Evolutionary conservation across 164 flowering plant species (phyloP), one percentile per base, ranked within the genome.

Genomic region (Liriodendron chinense): DNA sequence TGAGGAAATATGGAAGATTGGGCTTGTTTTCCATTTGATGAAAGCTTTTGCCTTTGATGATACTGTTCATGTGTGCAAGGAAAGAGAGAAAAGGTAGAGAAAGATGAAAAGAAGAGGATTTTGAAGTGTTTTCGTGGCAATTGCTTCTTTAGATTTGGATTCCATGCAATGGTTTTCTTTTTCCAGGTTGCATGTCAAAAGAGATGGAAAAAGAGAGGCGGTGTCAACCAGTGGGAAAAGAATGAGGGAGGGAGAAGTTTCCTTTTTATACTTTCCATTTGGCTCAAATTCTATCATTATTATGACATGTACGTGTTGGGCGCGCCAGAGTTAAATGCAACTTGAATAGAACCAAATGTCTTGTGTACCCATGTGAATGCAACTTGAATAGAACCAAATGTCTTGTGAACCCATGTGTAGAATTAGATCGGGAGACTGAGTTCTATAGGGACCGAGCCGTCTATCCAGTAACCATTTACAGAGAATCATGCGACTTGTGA

Each of bases 1-100:
- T 53, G 76, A 82, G 79, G 57, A 69, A 47, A n/a, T n/a, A 2
- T 62, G 10, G 13, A 22, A 13, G 20, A 65, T 23, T 7, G 83
- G 65, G 63, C 81, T 77, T 63, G 67, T 69, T 72, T 84, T 84
- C 89, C 87, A 86, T 34, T 47, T 72, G 48, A 86, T 26, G 47
- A 86, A 77, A 62, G 87, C 82, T 69, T 80, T 78, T 65, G 81
- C 83, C 79, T 84, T 14, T 21, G 53, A 7, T 49, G 53, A 49
- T 7, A 49, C 10, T 49, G 53, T 69, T 50, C 26, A 18, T 20
- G n/a, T n/a, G 22, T 65, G 47, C 21, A 72, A 69, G 10, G 25
- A 26, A 47, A 69, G 47, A 47, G 9, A 7, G 25, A 16, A 72
- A 65, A 6, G 34, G 25, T 75, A 25, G 28, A 80, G 61, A n/a